Evolutionary conservation across 2,329 filamentous ascomycete species (phyloP), one percentile per base, ranked within the genome.

Genomic region (Penicillium sp.): DNA sequence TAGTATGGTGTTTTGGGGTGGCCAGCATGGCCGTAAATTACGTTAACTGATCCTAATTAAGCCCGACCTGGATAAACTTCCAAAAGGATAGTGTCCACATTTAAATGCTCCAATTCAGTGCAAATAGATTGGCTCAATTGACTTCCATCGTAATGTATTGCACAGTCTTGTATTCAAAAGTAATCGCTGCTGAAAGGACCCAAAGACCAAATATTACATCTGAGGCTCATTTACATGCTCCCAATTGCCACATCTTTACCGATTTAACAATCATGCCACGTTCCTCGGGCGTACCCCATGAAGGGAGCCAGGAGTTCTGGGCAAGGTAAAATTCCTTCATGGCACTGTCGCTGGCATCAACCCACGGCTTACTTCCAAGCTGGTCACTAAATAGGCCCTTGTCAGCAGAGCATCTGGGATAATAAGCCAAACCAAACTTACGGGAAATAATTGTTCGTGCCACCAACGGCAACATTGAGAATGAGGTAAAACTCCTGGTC

Each of bases 401-500:
- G 28, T 35, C 12, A 45, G 22, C n/a, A 8, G 4, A 37, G 28
- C 6, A 37, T n/a, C 8, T 5, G n/a, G 14, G 17, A 3, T 11
- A 22, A 22, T 5, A 1, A 34, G 15, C 10, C 1, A 12, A n/a
- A 2, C 11, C 6, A 53, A 34, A 43, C 56, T 58, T 14, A 58
- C 56, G 56, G 65, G 66, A 83, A 84, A 73, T 78, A 84, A 15
- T 81, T 81, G 57, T 81, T 83, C 6, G 70, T 79, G 41, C 75
- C 71, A 1, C 82, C 82, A 37, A 84, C 80, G 0, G 82, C 82
- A 1, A 84, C 81, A 63, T 82, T 82, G 28, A 84, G 67, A 38
- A 84, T 79, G 15, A 84, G 72, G 62, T 81, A 83, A 63, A 84
- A 84, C 0, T 73, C 66, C 65, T 83, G 78, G 66, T 84, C 82